Base-by-base conservation (phyloP, 306 rosid genomes). In the Prunus davidiana region DNA sequence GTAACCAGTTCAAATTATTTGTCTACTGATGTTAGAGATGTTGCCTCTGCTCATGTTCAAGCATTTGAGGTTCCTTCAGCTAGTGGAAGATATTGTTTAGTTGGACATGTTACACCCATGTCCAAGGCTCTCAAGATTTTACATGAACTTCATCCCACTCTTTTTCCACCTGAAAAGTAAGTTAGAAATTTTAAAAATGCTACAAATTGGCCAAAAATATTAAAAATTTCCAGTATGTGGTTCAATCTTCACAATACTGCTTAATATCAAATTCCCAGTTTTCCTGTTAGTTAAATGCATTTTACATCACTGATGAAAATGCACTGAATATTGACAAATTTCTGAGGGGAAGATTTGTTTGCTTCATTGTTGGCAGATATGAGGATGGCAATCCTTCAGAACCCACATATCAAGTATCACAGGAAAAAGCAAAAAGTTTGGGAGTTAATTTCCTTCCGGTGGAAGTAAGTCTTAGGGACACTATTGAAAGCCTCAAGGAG, bases 31-130 rank as follows among this genome's bases (percentile, higher is more conserved):
- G 80, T 81, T 7, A 81, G 84, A 63, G 80, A 70, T 45, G 76
- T 81, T 69, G 80, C 77, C 10, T 24, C 19, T 25, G 80, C 80
- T 5, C 84, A 75, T 70, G 45, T 81, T 61, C 77, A 62, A 71
- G 82, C 77, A 72, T 64, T 72, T 12, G 82, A 79, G 64, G 30
- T 34, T 79, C 56, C 77, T 63, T 81, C 84, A 52, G 84, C 84
- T 19, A 81, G 41, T 43, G 80, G 84, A 54, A 75, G 84, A 64
- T 76, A 75, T 45, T 81, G 84, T 69, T 43, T 81, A 45, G 80
- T 51, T 64, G 45, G 67, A 32, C 54, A 62, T 47, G 64, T 7
- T 19, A n/a, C 3, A 1, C 30, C 70, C 52, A 24, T 8, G 60
- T n/a, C 51, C 19, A 58, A 78, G 51, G 50, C 22, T 27, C 47